Evolutionary conservation across 805 yeast species (phyloP).

Genomic region (Maudiozyma barnettii): DNA sequence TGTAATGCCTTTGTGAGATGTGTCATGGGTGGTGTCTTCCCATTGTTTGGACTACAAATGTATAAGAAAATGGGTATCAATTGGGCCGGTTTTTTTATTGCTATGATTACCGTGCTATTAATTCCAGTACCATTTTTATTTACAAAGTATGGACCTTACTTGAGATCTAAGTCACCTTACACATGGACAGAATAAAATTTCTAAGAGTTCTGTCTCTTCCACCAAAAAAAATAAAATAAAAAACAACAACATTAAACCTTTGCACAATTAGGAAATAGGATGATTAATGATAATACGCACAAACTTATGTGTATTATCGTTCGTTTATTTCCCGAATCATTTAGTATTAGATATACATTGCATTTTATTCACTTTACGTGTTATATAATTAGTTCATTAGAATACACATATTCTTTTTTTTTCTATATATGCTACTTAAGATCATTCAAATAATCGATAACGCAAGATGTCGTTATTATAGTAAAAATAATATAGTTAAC

Average conservation of each 20-base stretch:
- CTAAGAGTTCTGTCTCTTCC: too few species aligned
- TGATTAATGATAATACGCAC: too few species aligned
- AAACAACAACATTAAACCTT: background rate
- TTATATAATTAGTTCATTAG: background rate
- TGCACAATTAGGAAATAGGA: background rate
- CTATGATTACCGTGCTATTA: conserved; percentile 40
- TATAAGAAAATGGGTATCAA: conserved; percentile 44
- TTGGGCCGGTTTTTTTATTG: conserved; percentile 50
- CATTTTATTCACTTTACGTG: background rate
- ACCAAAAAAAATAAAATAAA: background rate
- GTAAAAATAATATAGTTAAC: too few species aligned
- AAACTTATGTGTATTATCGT: background rate
- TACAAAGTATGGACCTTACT: conserved; percentile 37
- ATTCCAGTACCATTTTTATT: conserved; percentile 49
- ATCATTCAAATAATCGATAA: too few species aligned
- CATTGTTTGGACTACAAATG: conserved; percentile 50
- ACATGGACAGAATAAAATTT: conserved; percentile 34
- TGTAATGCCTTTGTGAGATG: conserved; percentile 45
- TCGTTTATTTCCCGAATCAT: background rate
- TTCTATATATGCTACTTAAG: too few species aligned
- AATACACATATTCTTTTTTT: background rate
- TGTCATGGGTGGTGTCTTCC: conserved; percentile 46
- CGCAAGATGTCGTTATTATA: too few species aligned
- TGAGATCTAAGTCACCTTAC: conserved; percentile 38
- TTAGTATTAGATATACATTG: conserved; percentile 1